These are phyloP conservation scores for Sanghuangporus sanghuang DNA, from an alignment of 1,284 basidiomycete genomes.

Conservation along the genomic window DNA sequence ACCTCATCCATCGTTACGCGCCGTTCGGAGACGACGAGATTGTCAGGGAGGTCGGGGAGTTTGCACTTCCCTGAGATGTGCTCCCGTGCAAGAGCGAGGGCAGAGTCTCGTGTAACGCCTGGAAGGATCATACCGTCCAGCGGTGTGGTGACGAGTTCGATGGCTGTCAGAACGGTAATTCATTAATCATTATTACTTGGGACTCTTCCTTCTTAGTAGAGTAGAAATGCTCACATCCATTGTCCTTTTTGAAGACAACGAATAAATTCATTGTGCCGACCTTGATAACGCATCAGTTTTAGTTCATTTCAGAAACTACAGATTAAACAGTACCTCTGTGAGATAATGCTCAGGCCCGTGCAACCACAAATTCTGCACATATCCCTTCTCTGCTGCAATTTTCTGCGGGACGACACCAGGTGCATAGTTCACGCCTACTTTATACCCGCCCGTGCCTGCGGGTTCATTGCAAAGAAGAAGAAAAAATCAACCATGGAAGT, in stretches of 20 bases:
- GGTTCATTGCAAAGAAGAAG: neutral
- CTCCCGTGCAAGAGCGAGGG: conserved; percentile 75
- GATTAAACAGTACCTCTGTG: conserved; percentile 52
- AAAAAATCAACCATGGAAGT: neutral
- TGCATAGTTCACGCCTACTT: conserved; percentile 90
- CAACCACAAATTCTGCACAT: conserved; percentile 95
- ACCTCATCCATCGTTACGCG: conserved; percentile 89
- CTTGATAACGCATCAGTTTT: conserved; percentile 25
- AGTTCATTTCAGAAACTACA: neutral
- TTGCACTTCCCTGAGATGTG: conserved; percentile 58
- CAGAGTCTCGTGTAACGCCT: conserved; percentile 92
- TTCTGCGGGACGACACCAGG: conserved; percentile 88
- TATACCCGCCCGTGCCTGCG: conserved; percentile 82
- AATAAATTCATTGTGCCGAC: conserved; percentile 98
- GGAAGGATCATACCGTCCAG: conserved; percentile 95
- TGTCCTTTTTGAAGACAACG: conserved; percentile 71
- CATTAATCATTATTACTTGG: neutral
- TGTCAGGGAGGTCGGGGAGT: conserved; percentile 58
- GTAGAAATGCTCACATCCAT: conserved; percentile 57
- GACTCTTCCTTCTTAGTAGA: neutral
- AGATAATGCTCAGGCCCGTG: conserved; percentile 83
- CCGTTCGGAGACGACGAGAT: conserved; percentile 78
- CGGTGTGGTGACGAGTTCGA: conserved; percentile 87
- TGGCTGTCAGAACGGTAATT: conserved; percentile 32
- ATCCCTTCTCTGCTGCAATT: conserved; percentile 78